Evolutionary conservation across 192 early-diverging fungal species (phyloP), one percentile per base, ranked within the genome.

Genomic region (Rhizophagus sp.): DNA sequence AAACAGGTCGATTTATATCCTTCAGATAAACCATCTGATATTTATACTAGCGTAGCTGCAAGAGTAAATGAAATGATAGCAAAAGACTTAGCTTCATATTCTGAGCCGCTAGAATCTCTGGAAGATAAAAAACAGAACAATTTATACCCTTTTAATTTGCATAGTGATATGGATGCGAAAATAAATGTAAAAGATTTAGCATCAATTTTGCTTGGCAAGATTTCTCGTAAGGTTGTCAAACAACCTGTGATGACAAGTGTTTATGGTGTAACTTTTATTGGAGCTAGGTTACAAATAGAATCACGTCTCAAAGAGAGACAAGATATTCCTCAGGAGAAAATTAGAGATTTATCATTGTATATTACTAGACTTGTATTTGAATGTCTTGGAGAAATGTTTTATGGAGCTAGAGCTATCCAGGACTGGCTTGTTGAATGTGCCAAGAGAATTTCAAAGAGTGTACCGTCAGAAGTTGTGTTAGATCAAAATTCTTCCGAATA

Each of bases 161-260:
- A 47, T 12, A 41, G 39, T 41, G 39, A 41, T 41, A 5, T 41
- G 39, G 39, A 7, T 41, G 5, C 7, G 39, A 41, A 41, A 7
- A 41, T 41, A 41, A 41, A 41, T 41, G 39, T 41, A 47, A 47
- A 11, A 47, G 79, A 82, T 44, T 81, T 87, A 72, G 96, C 96
- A 5, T 15, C 88, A 76, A 81, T 93, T 4, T 87, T 97, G 78
- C 76, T 87, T 34, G 89, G 88, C 77, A 89, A 89, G 76, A 87
- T 99, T 62, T 93, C 90, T 12, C 93, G 98, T 69, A 97, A 97
- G 87, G 90, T 99, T 57, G 96, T 99, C 72, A 99, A 99, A 87
- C 97, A 99, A 81, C 97, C 98, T 0, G 97, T 99, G 79, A 99
- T 99, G 98, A 99, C 98, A 69, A 98, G 97, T 82, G 97, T 97